Percentiles rank a stretch among this genome's conserved stretches.
phyloP scores from a whole-genome alignment of 2,329 filamentous ascomycete genomes.

The Fusarium duplospermum region DNA sequence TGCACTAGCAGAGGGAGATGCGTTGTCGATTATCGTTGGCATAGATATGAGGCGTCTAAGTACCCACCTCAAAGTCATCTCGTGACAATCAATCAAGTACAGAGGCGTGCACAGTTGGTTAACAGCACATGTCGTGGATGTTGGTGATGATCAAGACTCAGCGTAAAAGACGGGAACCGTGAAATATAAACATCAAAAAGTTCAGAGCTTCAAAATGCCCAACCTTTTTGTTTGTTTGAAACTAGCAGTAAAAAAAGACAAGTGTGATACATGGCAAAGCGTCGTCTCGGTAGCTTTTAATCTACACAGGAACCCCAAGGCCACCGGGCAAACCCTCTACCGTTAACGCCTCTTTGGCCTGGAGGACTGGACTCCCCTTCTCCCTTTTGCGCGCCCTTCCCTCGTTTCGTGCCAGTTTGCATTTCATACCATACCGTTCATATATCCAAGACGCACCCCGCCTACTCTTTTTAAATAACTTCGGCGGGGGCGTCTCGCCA shows the following conservation, averaged over 20 bases:
- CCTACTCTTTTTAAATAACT: constrained; percentile 24
- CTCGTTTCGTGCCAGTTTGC: constrained; percentile 26
- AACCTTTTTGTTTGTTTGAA: constrained; percentile 33
- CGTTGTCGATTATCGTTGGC: constrained; percentile 18
- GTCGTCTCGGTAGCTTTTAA: constrained; percentile 43
- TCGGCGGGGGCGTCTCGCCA: constrained; percentile 40
- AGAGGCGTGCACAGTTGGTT: neutral
- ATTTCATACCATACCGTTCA: constrained; percentile 39
- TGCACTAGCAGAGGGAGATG: constrained; percentile 17
- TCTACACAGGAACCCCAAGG: constrained; percentile 42
- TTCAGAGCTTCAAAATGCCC: constrained; percentile 34
- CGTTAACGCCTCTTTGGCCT: constrained; percentile 44
- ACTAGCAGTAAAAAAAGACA: constrained; percentile 37
- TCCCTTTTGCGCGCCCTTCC: constrained; percentile 7
- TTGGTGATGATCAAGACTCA: neutral
- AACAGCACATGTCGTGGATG: neutral
- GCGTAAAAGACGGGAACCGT: neutral
- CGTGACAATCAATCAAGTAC: constrained; percentile 15
- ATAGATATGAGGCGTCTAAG: constrained; percentile 18
- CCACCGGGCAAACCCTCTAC: constrained; percentile 41
- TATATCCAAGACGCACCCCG: constrained; percentile 41
- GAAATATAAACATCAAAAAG: constrained; percentile 1
- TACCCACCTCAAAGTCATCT: neutral
- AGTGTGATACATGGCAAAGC: constrained; percentile 46
- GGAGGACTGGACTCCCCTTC: constrained; percentile 30